These are phyloP conservation scores for Pseudoneurospora amorphoporcata DNA, from an alignment of 495 filamentous ascomycete genomes.

Conservation along the genomic window DNA sequence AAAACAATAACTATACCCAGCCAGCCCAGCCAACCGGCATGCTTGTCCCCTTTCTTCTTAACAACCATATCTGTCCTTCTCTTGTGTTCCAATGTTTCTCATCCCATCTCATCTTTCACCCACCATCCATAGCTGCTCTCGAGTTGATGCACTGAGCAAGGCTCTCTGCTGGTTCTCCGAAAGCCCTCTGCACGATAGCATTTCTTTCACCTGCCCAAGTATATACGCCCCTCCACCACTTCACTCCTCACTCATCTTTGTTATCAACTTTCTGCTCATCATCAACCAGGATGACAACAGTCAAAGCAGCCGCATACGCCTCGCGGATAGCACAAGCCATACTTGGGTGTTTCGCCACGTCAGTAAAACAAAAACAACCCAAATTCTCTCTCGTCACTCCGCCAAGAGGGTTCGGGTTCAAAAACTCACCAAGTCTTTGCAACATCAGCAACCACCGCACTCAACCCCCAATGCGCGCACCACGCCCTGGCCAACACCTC, in stretches of 20 bases:
- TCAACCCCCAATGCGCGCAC: slow-evolving; percentile 60
- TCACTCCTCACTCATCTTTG: slow-evolving; percentile 9
- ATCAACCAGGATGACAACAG: slow-evolving; percentile 54
- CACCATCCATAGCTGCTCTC: background rate
- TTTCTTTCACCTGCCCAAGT: background rate
- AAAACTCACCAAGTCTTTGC: slow-evolving; percentile 50
- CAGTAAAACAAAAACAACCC: slow-evolving; percentile 1
- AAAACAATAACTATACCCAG: background rate
- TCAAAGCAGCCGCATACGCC: slow-evolving; percentile 59
- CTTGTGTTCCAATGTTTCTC: background rate
- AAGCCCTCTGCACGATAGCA: too few relatives aligned
- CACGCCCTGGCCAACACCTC: slow-evolving; percentile 65
- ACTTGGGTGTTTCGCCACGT: slow-evolving; percentile 15
- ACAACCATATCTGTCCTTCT: background rate
- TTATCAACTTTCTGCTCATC: slow-evolving; percentile 13
- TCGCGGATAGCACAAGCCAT: slow-evolving; percentile 61
- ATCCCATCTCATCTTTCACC: background rate
- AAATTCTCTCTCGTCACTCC: background rate
- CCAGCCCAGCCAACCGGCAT: background rate
- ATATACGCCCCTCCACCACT: background rate
- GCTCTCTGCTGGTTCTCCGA: background rate
- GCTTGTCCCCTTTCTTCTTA: background rate
- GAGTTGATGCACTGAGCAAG: background rate
- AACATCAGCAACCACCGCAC: slow-evolving; percentile 55
- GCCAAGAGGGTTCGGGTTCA: too few relatives aligned